Base-by-base conservation (phyloP, 768 basidiomycete species). In the Kwoniella newhampshirensis region DNA sequence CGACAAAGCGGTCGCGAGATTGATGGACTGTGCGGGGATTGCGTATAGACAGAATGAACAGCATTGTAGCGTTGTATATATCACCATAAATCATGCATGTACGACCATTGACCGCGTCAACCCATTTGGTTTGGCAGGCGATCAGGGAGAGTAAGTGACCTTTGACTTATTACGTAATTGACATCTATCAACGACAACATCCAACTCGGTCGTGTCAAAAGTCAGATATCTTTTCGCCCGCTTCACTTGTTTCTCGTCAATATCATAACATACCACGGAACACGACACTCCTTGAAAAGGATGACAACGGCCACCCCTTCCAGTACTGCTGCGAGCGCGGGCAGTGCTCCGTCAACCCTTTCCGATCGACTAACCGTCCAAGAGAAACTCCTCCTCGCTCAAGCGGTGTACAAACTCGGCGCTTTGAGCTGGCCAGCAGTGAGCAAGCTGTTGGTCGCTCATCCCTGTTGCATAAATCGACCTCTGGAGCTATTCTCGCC, bases 321-420 rank as follows among this genome's bases (percentile, higher is more conserved):
- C 27, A 36, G 9, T 42, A 32, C 13, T 21, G n/a, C n/a, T n/a
- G n/a, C n/a, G n/a, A n/a, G n/a, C n/a, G n/a, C n/a, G n/a, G n/a
- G n/a, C n/a, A n/a, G n/a, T n/a, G n/a, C n/a, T n/a, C n/a, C n/a
- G n/a, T 18, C 27, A 18, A 20, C 54, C 23, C 17, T 42, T 42
- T 15, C 56, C n/a, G 49, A 46, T 23, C 54, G 46, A 20, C 58
- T 67, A 15, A 64, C 62, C 3, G 58, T 60, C 2, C 67, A 87
- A 51, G 90, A 93, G 77, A 81, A 83, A 54, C 85, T 96, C 47
- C 77, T 96, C 26, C 82, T 94, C 46, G 84, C 91, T 1, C 92
- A 96, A 77, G 86, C 89, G 0, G 86, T 89, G 40, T 88, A 88
- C 76, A 88, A 92, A 70, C 80, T 86, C 54, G 91, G 91, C 12